phyloP scores from a whole-genome alignment of 495 filamentous ascomycete species.

The Podospora comata region DNA sequence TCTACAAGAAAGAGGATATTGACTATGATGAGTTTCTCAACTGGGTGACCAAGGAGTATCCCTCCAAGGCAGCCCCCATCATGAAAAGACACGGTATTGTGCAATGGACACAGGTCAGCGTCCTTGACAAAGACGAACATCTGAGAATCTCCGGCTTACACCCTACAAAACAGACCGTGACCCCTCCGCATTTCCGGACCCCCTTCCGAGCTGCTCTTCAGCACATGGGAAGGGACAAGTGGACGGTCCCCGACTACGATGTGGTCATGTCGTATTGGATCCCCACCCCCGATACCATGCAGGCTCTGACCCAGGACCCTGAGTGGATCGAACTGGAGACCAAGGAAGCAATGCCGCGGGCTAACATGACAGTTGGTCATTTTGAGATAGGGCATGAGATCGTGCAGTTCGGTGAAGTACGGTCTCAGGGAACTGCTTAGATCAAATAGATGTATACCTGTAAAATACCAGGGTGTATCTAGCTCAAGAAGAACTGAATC shows the following conservation, averaged over 20 bases:
- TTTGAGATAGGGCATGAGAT: slow-evolving; percentile 15
- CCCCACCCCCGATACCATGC: slow-evolving; percentile 1
- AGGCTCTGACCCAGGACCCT: slow-evolving; percentile 6
- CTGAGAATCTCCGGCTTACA: background rate
- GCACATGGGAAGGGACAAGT: slow-evolving; percentile 10
- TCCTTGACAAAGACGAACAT: background rate
- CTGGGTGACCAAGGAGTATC: slow-evolving; percentile 13
- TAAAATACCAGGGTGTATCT: background rate
- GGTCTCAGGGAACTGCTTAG: background rate
- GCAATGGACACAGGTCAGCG: slow-evolving; percentile 16
- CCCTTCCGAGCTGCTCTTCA: slow-evolving; percentile 10
- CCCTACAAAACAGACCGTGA: slow-evolving; percentile 4
- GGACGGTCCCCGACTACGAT: slow-evolving; percentile 18
- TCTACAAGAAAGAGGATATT: slow-evolving; percentile 18
- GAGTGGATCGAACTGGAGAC: slow-evolving; percentile 14
- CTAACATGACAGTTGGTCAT: slow-evolving; percentile 15
- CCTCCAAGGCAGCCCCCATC: slow-evolving; percentile 7
- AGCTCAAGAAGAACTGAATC: background rate
- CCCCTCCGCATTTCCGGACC: slow-evolving; percentile 11
- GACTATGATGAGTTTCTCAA: slow-evolving; percentile 15
- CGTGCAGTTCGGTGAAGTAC: slow-evolving; percentile 4
- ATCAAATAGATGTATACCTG: no score
- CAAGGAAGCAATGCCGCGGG: background rate
- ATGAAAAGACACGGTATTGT: slow-evolving; percentile 17
- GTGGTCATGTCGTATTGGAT: slow-evolving; percentile 12